Evolutionary conservation across 2,329 filamentous ascomycete species (phyloP), one percentile per base, ranked within the genome.

Genomic region (Colletotrichum noveboracense): DNA sequence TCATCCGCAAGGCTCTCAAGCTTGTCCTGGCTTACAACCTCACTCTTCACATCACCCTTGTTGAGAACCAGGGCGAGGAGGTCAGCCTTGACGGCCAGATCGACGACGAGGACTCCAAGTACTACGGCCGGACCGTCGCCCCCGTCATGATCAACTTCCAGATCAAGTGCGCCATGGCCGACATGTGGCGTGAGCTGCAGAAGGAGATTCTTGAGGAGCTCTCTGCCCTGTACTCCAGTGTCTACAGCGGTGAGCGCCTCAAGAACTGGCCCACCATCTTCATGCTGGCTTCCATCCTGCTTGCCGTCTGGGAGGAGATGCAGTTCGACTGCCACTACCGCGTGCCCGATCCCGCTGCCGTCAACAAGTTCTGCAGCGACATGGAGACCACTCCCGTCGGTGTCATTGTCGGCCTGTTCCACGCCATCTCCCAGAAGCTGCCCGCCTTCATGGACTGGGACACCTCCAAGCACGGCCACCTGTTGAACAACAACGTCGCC

Each of bases 131-230:
- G 88, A 96, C 94, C 43, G 93, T 98, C 77, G 96, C 96, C 18
- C 96, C 96, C 14, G 96, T 98, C 83, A 98, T 98, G 96, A 97
- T 98, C 91, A 98, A 98, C 89, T 98, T 98, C 91, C 95, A 98
- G 88, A 96, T 98, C 89, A 98, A 98, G 91, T 97, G 95, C 81
- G 96, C 96, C 70, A 93, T 98, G 87, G 96, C 96, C 79, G 96
- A 97, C 82, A 97, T 98, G 95, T 98, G 96, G 96, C 96, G 96
- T 78, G 96, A 98, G 85, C 89, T 98, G 74, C 96, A 98, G 85
- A 98, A 97, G 88, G 96, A 98, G 80, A 96, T 98, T 48, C 90
- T 98, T 4, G 96, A 98, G 87, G 96, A 98, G 88, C 91, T 98
- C 2, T 98, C 96, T 2, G 88, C 92, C 8, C 90, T 98, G 16